Base-by-base conservation (phyloP, 2,329 filamentous ascomycete species). In the Alternaria sp. region DNA sequence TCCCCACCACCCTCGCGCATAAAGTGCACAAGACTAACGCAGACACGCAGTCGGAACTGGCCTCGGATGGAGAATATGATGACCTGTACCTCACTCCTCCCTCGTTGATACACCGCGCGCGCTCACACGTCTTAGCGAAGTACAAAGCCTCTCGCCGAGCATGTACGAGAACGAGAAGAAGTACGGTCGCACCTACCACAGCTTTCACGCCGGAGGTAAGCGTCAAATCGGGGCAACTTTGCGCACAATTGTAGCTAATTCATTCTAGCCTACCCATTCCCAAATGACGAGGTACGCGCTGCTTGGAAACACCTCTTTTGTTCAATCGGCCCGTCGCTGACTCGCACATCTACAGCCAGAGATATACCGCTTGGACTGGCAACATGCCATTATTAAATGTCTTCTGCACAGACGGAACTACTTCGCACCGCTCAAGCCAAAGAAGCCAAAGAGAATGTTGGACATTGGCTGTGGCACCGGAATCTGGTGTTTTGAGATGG, bases 381-480 rank as follows among this genome's bases (percentile, higher is more conserved):
- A 81, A 54, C 77, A 78, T 65, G 70, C 74, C 41, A 74, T 81
- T 11, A 54, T 81, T 4, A 79, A 77, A 59, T 73, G 74, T 18
- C 69, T 80, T 0, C 75, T 81, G 43, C 68, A 68, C 32, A 67
- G 72, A 9, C 69, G 69, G 18, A 76, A 76, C 38, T 76, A 71
- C 62, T 80, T 76, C 55, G 80, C 80, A 9, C 80, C 80, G 10
- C 57, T 80, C 56, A 67, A 60, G 48, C 28, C 48, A 25, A 60
- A 69, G 22, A 57, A 60, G 32, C 79, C 80, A 5, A 70, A 69
- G 38, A 74, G 69, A 46, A 75, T 81, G 50, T 63, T 81, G 22
- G 80, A 81, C 63, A 79, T 81, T 59, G 80, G 80, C 38, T 80
- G 78, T 9, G 80, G 80, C 27, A 80, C 78, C 4, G 80, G 80